Evolutionary conservation across 2,329 filamentous ascomycete genomes (phyloP).

Genomic region (Venturia nashicola): DNA sequence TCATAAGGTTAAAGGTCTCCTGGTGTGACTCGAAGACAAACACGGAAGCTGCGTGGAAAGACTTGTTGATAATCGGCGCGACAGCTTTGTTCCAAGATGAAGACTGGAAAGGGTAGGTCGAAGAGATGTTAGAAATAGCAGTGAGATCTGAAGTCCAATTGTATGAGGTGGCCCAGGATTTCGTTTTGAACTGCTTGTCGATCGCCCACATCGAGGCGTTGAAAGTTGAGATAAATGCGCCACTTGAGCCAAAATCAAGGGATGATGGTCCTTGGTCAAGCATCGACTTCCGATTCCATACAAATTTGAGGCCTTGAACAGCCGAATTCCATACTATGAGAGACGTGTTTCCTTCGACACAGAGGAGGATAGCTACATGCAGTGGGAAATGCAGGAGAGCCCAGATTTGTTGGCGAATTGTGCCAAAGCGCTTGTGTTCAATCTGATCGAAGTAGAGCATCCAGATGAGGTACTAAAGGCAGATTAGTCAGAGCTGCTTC

Average conservation of each 20-base stretch:
- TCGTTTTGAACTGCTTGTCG: conserved; percentile 13
- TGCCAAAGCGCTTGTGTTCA: conserved; percentile 20
- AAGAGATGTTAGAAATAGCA: conserved; percentile 15
- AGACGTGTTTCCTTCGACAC: conserved; percentile 17
- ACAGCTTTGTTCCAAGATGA: conserved; percentile 16
- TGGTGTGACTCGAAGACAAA: conserved; percentile 18
- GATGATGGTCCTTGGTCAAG: conserved; percentile 13
- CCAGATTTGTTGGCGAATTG: conserved; percentile 23
- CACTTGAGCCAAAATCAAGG: conserved; percentile 12
- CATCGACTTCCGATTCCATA: conserved; percentile 14
- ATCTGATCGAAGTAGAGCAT: conserved; percentile 24
- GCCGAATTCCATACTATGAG: conserved; percentile 13
- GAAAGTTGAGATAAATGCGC: conserved; percentile 11
- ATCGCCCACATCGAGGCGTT: conserved; percentile 16
- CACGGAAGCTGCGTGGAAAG: conserved; percentile 16
- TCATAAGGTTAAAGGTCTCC: conserved; percentile 17
- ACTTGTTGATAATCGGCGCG: conserved; percentile 11
- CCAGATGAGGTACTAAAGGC: conserved; percentile 18
- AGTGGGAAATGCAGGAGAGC: conserved; percentile 21
- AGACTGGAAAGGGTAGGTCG: conserved; percentile 10
- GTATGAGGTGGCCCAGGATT: conserved; percentile 15
- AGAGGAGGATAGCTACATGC: conserved; percentile 18
- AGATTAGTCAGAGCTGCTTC: not conserved
- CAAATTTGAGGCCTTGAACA: conserved; percentile 16
- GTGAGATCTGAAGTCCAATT: conserved; percentile 17